phyloP scores from a whole-genome alignment of 768 basidiomycete species.

The Pleurotus pulmonarius region DNA sequence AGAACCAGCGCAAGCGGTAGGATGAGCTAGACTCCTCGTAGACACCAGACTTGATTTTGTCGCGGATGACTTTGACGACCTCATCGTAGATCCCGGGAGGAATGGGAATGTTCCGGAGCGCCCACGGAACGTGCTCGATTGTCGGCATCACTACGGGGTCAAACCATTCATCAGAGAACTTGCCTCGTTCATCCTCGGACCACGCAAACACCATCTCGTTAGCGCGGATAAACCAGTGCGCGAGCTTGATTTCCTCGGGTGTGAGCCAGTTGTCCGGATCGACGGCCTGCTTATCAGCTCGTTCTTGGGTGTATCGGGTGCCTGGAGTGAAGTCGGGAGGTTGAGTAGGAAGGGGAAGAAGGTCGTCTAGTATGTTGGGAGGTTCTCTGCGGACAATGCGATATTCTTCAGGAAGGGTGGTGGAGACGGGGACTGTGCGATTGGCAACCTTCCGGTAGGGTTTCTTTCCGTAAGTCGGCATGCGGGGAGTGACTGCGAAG shows the following conservation, averaged over 20 bases:
- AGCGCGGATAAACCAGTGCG: constrained; percentile 15
- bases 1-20: constrained; percentile 37
- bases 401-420: constrained; percentile 18
- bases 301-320: constrained; percentile 16
- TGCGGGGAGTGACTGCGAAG: no score
- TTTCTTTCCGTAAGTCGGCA: neutral
- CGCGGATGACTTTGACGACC: constrained; percentile 19
- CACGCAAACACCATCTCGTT: constrained; percentile 26
- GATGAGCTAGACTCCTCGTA: constrained; percentile 36
- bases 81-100: no score
- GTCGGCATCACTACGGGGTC: constrained; percentile 10
- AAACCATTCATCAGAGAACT: constrained; percentile 24
- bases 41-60: constrained; percentile 32
- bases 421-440: constrained; percentile 10
- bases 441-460: constrained; percentile 8
- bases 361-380: constrained; percentile 17
- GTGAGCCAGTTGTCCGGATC: constrained; percentile 17
- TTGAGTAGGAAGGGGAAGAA: constrained; percentile 13
- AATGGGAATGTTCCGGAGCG: no score
- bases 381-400: constrained; percentile 14
- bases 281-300: constrained; percentile 17
- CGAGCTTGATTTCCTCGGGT: constrained; percentile 24
- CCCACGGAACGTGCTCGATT: no score
- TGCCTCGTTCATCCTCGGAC: constrained; percentile 23
- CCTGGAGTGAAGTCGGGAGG: constrained; percentile 18